phyloP scores from a whole-genome alignment of 768 basidiomycete genomes.

The Macrolepiota dolichaula region DNA sequence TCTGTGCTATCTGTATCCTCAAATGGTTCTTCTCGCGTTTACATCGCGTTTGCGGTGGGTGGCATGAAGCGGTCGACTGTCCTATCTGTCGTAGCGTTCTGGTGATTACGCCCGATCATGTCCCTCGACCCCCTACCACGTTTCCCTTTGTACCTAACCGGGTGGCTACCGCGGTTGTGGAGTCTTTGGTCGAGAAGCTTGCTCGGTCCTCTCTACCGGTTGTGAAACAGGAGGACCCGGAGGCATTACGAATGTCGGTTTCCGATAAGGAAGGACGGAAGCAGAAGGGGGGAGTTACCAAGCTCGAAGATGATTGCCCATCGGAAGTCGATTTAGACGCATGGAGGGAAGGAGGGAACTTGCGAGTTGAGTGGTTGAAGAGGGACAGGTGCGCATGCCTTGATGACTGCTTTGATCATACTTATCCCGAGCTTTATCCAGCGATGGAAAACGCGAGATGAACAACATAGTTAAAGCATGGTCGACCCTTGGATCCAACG shows the following conservation, averaged over 20 bases:
- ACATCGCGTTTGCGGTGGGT: slow-evolving; percentile 58
- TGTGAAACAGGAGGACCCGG: slow-evolving; percentile 40
- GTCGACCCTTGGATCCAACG: slow-evolving; percentile 43
- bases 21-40: slow-evolving; percentile 69
- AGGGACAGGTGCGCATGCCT: slow-evolving; percentile 43
- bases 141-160: slow-evolving; percentile 68
- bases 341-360: slow-evolving; percentile 52
- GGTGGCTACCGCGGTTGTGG: slow-evolving; percentile 47
- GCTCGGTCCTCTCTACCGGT: slow-evolving; percentile 25
- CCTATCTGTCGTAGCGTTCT: slow-evolving; percentile 61
- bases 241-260: slow-evolving; percentile 33
- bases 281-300: slow-evolving; percentile 23
- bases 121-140: slow-evolving; percentile 45
- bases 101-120: slow-evolving; percentile 46
- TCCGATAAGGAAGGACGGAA: slow-evolving; percentile 34
- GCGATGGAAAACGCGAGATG: slow-evolving; percentile 59
- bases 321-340: slow-evolving; percentile 33
- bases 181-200: slow-evolving; percentile 50
- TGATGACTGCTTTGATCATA: background rate
- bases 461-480: slow-evolving; percentile 42
- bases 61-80: slow-evolving; percentile 68
- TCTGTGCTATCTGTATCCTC: slow-evolving; percentile 63
- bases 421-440: slow-evolving; percentile 22
- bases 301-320: slow-evolving; percentile 31
- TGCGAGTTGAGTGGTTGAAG: slow-evolving; percentile 55